A percentile compares a stretch with the other conserved stretches of the same genome.
These are phyloP conservation scores for Phytophthora citricola DNA, from an alignment of 352 stramenopile species.

Conservation along the genomic window DNA sequence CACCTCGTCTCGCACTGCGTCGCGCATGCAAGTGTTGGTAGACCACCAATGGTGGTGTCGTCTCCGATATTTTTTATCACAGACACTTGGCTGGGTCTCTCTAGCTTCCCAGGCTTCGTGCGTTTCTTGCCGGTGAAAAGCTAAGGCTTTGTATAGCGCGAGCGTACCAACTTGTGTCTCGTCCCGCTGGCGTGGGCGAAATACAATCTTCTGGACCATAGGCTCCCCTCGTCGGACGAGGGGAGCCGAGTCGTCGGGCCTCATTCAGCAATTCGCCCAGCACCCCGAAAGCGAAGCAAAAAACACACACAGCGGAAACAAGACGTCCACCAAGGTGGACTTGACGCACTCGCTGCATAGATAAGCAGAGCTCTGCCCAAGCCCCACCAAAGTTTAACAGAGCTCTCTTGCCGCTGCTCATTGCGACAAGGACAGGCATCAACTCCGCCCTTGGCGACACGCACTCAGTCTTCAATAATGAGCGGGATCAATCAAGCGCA, in stretches of 20 bases:
- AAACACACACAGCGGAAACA: background rate
- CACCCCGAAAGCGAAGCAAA: background rate
- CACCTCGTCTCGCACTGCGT: background rate
- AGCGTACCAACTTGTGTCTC: constrained; percentile 30
- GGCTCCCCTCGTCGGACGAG: background rate
- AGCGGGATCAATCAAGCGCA: constrained; percentile 16
- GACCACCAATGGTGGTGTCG: too few relatives aligned
- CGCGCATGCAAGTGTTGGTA: too few relatives aligned
- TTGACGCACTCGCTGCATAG: constrained; percentile 25
- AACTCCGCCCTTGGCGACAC: constrained; percentile 3
- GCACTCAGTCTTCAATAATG: constrained; percentile 20
- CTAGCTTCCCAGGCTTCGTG: background rate
- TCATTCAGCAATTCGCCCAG: constrained; percentile 19
- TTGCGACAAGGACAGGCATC: constrained; percentile 18
- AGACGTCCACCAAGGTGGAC: background rate
- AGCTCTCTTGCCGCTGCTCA: constrained; percentile 10
- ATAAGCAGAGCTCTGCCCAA: constrained; percentile 21
- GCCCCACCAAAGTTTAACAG: constrained; percentile 26
- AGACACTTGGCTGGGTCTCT: too few relatives aligned
- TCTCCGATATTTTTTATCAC: too few relatives aligned
- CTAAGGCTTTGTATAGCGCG: constrained; percentile 10
- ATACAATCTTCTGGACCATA: constrained; percentile 23
- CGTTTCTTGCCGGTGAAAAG: constrained; percentile 14
- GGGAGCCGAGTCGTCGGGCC: background rate
- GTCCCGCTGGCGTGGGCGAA: constrained; percentile 1